These are phyloP conservation scores for Ascomycota sp. DNA, from an alignment of 2,329 filamentous ascomycete genomes.

Conservation along the genomic window DNA sequence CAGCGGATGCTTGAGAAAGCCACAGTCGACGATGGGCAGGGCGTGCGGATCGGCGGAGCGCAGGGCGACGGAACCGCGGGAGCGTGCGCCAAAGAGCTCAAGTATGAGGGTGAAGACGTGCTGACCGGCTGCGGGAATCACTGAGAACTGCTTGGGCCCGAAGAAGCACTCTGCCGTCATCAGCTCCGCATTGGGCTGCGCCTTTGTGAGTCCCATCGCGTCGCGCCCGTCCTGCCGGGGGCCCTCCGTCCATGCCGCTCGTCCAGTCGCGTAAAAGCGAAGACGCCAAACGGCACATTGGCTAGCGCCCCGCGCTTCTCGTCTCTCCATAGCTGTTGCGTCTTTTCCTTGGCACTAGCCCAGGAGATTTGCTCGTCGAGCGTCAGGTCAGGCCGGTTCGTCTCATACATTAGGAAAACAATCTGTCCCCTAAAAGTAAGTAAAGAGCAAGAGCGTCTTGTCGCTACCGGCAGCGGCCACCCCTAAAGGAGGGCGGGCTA, in stretches of 20 bases:
- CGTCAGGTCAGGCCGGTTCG: slow-evolving; percentile 27
- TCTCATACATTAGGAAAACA: slow-evolving; percentile 40
- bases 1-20: slow-evolving; percentile 34
- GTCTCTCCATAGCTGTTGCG: slow-evolving; percentile 34
- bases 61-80: slow-evolving; percentile 32
- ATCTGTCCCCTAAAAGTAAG: slow-evolving; percentile 12
- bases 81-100: slow-evolving; percentile 35
- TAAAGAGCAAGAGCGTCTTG: too few species aligned
- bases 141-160: slow-evolving; percentile 33
- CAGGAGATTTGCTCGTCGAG: slow-evolving; percentile 34
- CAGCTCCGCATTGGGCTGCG: slow-evolving; percentile 40
- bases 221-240: slow-evolving; percentile 29
- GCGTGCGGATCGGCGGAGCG: slow-evolving; percentile 24
- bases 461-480: too few species aligned
- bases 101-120: slow-evolving; percentile 37
- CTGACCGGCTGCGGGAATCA: slow-evolving; percentile 30
- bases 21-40: slow-evolving; percentile 36
- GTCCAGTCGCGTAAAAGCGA: slow-evolving; percentile 41
- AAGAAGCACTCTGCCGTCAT: slow-evolving; percentile 43
- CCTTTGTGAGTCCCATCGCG: slow-evolving; percentile 36
- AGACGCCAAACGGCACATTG: slow-evolving; percentile 41
- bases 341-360: slow-evolving; percentile 25
- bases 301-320: slow-evolving; percentile 37
- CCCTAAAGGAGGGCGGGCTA: too few species aligned
- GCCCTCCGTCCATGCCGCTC: slow-evolving; percentile 31